phyloP scores from a whole-genome alignment of 2,329 filamentous ascomycete genomes.

The Diaporthe aspalathi region DNA sequence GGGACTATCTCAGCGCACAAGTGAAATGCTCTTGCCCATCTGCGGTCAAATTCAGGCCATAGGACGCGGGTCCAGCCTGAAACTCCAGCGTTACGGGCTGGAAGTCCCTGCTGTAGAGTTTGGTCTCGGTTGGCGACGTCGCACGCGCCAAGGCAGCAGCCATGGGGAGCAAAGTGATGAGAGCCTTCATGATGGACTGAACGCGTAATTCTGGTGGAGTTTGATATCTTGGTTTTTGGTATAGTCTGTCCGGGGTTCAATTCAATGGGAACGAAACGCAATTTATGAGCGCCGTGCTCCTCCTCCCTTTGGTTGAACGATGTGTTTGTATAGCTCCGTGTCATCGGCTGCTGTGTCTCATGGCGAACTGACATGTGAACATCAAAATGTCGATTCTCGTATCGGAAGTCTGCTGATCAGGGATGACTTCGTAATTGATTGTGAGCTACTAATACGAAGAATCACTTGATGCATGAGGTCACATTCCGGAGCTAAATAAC shows the following conservation, averaged over 20 bases:
- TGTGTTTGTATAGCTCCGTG: not conserved
- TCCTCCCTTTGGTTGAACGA: not conserved
- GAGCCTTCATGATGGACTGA: not conserved
- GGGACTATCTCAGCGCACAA: not conserved
- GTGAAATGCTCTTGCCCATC: conserved; percentile 34
- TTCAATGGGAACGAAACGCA: not conserved
- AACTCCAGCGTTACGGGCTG: conserved; percentile 24
- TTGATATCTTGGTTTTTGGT: too few species aligned
- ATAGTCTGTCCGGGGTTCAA: too few species aligned
- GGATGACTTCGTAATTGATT: not conserved
- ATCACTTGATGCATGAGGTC: too few species aligned
- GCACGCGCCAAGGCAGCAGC: not conserved
- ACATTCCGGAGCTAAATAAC: not conserved
- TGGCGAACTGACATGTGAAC: not conserved
- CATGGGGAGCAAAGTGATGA: not conserved
- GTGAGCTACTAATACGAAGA: not conserved
- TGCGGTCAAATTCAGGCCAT: conserved; percentile 24
- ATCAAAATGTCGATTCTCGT: not conserved
- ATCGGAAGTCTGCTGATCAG: not conserved
- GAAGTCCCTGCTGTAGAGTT: conserved; percentile 13
- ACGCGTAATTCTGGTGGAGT: not conserved
- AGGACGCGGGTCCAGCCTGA: conserved; percentile 22
- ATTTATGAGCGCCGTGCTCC: not conserved
- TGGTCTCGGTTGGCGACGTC: not conserved
- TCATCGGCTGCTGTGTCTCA: not conserved